Conservation (phyloP, 768 basidiomycete species). For the Wakefieldia striispora region DNA sequence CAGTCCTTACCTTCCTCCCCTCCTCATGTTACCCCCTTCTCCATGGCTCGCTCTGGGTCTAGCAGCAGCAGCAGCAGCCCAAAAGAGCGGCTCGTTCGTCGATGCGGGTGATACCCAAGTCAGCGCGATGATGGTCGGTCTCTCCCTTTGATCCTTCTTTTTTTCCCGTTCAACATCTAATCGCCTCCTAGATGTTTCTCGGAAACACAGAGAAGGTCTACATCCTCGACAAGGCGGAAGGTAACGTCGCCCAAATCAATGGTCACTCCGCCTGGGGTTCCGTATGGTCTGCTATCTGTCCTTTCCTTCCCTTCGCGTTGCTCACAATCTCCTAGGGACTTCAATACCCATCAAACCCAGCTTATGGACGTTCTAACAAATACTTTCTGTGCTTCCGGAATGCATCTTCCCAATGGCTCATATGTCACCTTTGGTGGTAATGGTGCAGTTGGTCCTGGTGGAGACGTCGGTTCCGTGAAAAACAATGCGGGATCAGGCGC, state of each 20-base stretch:
- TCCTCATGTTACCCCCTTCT: slow-evolving; percentile 31
- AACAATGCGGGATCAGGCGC: slow-evolving; percentile 46
- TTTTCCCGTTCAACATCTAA: neutral
- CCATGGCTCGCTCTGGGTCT: slow-evolving; percentile 47
- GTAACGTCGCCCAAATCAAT: slow-evolving; percentile 61
- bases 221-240: slow-evolving; percentile 89
- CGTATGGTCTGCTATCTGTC: slow-evolving; percentile 46
- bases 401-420: slow-evolving; percentile 79
- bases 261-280: slow-evolving; percentile 76
- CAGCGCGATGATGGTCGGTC: slow-evolving; percentile 54
- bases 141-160: neutral
- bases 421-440: slow-evolving; percentile 78
- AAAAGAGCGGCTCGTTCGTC: slow-evolving; percentile 23
- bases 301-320: neutral
- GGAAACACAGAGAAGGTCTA: slow-evolving; percentile 81
- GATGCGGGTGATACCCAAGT: slow-evolving; percentile 38
- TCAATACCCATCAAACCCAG: slow-evolving; percentile 18
- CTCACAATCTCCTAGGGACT: slow-evolving; percentile 18
- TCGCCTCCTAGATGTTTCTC: slow-evolving; percentile 62
- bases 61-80: slow-evolving; percentile 31
- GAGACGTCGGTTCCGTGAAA: slow-evolving; percentile 50
- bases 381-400: slow-evolving; percentile 78
- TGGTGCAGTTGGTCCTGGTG: slow-evolving; percentile 66
- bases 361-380: slow-evolving; percentile 53
- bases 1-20: slow-evolving; percentile 7